Conservation (phyloP, 2,329 filamentous ascomycete genomes). For the Aspergillus sp. region DNA sequence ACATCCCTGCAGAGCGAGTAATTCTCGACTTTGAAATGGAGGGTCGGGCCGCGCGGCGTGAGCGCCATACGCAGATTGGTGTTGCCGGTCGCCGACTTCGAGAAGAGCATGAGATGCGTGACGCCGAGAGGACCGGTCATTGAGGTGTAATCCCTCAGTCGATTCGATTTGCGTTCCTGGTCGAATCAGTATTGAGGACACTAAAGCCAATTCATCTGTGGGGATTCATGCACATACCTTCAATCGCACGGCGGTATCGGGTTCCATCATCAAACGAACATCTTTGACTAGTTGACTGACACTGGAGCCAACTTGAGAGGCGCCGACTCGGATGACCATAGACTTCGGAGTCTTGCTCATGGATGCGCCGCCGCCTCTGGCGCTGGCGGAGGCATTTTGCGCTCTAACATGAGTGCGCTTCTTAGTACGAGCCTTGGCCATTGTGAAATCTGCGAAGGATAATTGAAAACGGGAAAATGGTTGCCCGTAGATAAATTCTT, state of each 20-base stretch:
- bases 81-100: conserved; percentile 83
- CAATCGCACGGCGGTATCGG: conserved; percentile 82
- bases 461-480: background rate
- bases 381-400: conserved; percentile 52
- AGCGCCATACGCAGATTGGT: conserved; percentile 87
- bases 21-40: conserved; percentile 91
- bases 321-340: conserved; percentile 97
- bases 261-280: conserved; percentile 92
- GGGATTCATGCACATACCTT: conserved; percentile 51
- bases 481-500: conserved; percentile 2
- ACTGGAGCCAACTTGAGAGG: conserved; percentile 86
- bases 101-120: conserved; percentile 90
- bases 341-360: conserved; percentile 76
- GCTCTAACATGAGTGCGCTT: conserved; percentile 82
- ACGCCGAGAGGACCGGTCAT: conserved; percentile 96
- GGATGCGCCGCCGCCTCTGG: conserved; percentile 60
- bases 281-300: conserved; percentile 90
- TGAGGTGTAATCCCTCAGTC: conserved; percentile 84
- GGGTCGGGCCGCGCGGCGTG: conserved; percentile 84
- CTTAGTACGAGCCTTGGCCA: conserved; percentile 81
- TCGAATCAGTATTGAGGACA: background rate
- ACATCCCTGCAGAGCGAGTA: conserved; percentile 95
- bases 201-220: background rate
- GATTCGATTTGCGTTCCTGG: conserved; percentile 79
- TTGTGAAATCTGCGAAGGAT: conserved; percentile 36